phyloP scores from a whole-genome alignment of 2,329 filamentous ascomycete species.

The Monilinia fructicola region DNA sequence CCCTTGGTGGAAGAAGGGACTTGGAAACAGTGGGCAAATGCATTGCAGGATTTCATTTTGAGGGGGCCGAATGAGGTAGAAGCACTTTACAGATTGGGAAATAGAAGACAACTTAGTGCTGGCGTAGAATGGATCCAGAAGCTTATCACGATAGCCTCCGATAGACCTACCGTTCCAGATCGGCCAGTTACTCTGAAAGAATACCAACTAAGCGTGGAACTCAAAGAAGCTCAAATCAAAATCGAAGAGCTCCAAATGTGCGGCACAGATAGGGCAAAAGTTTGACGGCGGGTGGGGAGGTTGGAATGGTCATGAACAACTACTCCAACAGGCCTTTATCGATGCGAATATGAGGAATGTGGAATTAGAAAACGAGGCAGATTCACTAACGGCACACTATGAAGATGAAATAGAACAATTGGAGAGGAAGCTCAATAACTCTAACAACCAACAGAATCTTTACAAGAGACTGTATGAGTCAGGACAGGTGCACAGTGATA shows the following conservation, averaged over 20 bases:
- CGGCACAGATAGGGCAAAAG: not conserved
- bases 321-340: not conserved
- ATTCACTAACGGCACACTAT: not conserved
- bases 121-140: slow-evolving; percentile 21
- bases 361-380: not conserved
- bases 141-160: slow-evolving; percentile 1
- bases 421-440: not conserved
- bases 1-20: not conserved
- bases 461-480: not conserved
- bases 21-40: slow-evolving; percentile 1
- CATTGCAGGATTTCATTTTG: not conserved
- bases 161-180: not conserved
- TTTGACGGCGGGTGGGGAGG: no score
- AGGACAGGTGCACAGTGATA: not conserved
- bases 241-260: not conserved
- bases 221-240: not conserved
- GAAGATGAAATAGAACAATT: slow-evolving; percentile 14
- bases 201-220: not conserved
- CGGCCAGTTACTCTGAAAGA: not conserved
- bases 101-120: not conserved
- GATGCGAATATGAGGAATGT: not conserved
- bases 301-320: not conserved
- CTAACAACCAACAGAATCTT: slow-evolving; percentile 3
- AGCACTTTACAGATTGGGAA: not conserved
- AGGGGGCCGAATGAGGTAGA: not conserved